These are phyloP conservation scores for Paramecium primaurelia DNA, from an alignment of 73 alveolate species.

Conservation along the genomic window DNA sequence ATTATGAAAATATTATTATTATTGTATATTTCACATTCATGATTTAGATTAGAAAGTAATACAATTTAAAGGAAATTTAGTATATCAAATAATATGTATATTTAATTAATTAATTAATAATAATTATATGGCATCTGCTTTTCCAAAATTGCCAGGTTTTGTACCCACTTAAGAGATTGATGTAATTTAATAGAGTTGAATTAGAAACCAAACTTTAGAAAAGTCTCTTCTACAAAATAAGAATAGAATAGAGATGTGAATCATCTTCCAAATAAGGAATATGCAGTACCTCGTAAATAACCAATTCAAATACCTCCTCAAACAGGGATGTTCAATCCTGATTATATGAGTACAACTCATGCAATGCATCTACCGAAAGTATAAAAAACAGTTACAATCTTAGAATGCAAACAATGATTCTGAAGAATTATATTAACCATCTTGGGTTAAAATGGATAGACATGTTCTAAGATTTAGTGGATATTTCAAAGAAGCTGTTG, in stretches of 20 bases:
- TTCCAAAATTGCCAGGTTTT: constrained; percentile 88
- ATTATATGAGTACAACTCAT: constrained; percentile 67
- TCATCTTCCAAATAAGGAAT: constrained; percentile 50
- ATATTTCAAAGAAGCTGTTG: constrained; percentile 91
- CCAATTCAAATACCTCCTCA: constrained; percentile 61
- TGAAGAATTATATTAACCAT: constrained; percentile 86
- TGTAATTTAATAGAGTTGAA: constrained; percentile 44
- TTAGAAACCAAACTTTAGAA: constrained; percentile 64
- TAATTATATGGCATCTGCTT: constrained; percentile 64
- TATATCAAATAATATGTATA: neutral
- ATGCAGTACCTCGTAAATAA: constrained; percentile 66
- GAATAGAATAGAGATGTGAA: constrained; percentile 68
- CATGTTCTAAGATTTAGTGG: constrained; percentile 89
- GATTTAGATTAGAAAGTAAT: too few species aligned
- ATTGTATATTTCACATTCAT: too few species aligned
- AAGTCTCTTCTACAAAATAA: constrained; percentile 67
- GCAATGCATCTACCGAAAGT: constrained; percentile 64
- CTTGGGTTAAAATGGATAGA: constrained; percentile 90
- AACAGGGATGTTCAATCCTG: constrained; percentile 67
- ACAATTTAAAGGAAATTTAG: too few species aligned
- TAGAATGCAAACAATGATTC: constrained; percentile 64
- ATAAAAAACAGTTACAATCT: neutral
- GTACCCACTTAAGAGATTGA: constrained; percentile 79
- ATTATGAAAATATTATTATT: too few species aligned
- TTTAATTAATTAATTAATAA: neutral